Evolutionary conservation across 441 rosid genomes (phyloP).

Genomic region (Rhodomyrtus psidioides): DNA sequence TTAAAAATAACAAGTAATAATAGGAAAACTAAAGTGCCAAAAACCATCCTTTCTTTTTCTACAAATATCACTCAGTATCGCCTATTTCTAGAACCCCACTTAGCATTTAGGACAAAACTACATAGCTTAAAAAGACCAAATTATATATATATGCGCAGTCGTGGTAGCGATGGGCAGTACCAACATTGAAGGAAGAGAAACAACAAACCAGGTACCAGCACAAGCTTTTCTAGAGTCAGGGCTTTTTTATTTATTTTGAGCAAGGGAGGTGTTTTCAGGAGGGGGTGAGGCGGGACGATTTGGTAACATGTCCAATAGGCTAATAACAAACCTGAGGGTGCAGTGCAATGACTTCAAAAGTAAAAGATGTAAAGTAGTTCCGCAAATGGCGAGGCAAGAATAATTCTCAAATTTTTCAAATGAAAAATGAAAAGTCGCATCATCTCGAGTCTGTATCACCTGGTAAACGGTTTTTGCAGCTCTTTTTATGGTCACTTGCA

Average conservation of each 20-base stretch:
- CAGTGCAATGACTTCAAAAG: not conserved
- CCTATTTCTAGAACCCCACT: not conserved
- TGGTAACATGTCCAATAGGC: not conserved
- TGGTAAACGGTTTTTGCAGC: constrained; percentile 83
- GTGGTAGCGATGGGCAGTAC: not conserved
- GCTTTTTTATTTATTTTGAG: not conserved
- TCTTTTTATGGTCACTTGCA: constrained; percentile 74
- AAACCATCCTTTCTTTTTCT: not conserved
- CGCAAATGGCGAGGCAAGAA: not conserved
- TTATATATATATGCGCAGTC: not conserved
- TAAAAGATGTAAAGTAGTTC: not conserved
- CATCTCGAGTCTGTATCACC: constrained; percentile 28
- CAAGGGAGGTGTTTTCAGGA: not conserved
- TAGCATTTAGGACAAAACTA: not conserved
- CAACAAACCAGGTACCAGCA: not conserved
- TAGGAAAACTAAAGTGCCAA: not conserved
- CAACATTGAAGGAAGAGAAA: not conserved
- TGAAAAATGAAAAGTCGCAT: not conserved
- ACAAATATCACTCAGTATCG: not conserved
- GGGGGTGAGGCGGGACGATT: not conserved
- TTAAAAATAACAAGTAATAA: not conserved
- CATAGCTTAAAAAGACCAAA: not conserved
- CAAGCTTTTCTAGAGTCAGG: not conserved
- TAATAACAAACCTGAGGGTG: not conserved
- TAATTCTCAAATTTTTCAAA: not conserved